A percentile compares a stretch with the other conserved stretches of the same genome.
Conservation (phyloP, 2,329 filamentous ascomycete species). For the Chaetomiaceae sp. region DNA sequence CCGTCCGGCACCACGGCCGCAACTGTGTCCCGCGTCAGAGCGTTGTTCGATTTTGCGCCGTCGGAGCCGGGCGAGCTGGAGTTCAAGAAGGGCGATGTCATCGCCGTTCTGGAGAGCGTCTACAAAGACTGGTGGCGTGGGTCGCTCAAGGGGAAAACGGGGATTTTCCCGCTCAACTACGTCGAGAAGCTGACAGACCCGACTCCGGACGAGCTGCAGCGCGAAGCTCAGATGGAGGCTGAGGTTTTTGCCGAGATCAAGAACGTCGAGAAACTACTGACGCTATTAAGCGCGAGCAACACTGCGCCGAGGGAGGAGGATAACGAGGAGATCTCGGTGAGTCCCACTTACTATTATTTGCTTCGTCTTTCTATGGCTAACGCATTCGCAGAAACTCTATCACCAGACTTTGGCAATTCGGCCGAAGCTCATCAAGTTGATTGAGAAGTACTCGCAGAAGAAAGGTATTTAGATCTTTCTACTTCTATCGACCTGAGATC, state of each 20-base stretch:
- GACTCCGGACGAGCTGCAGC: constrained; percentile 87
- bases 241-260: constrained; percentile 63
- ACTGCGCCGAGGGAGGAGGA: constrained; percentile 78
- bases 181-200: constrained; percentile 96
- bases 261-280: constrained; percentile 68
- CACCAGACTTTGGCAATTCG: constrained; percentile 91
- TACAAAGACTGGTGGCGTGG: constrained; percentile 99
- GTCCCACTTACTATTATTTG: not conserved
- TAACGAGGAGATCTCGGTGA: constrained; percentile 90
- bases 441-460: constrained; percentile 98
- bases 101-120: constrained; percentile 93
- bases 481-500: too few species aligned
- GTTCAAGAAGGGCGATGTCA: constrained; percentile 94
- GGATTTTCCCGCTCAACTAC: constrained; percentile 97
- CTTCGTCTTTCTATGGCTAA: not conserved
- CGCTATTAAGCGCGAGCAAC: constrained; percentile 82
- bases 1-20: constrained; percentile 88
- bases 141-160: constrained; percentile 86
- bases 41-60: constrained; percentile 90
- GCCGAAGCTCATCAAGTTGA: constrained; percentile 94
- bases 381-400: constrained; percentile 60
- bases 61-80: constrained; percentile 92
- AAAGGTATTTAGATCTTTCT: constrained; percentile 60
- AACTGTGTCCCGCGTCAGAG: constrained; percentile 89
- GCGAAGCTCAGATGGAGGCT: constrained; percentile 91